A percentile compares a stretch with the other conserved stretches of the same genome.
Conservation (phyloP, 1,284 basidiomycete species). For the Malassezia pachydermatis region DNA sequence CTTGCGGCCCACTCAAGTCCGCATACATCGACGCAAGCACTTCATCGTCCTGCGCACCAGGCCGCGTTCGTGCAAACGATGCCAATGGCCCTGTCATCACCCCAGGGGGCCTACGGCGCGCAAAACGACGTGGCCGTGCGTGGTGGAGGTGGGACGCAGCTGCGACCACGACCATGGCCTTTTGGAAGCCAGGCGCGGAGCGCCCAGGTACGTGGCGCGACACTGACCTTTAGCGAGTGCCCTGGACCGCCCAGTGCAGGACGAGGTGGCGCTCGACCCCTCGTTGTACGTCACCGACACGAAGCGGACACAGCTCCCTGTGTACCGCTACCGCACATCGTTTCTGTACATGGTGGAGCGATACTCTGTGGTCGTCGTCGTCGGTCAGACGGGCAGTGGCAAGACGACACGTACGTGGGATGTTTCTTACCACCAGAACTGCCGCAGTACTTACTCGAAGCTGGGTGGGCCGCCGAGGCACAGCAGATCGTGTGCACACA, state of each 20-base stretch:
- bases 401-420: conserved; percentile 33
- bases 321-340: conserved; percentile 71
- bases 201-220: conserved; percentile 41
- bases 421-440: conserved; percentile 57
- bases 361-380: conserved; percentile 68
- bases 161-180: conserved; percentile 16
- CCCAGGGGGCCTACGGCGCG: no score
- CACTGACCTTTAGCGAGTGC: conserved; percentile 53
- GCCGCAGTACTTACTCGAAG: conserved; percentile 83
- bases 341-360: conserved; percentile 74
- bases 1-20: conserved; percentile 70
- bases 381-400: conserved; percentile 36
- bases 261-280: conserved; percentile 48
- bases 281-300: background rate
- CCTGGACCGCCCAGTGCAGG: conserved; percentile 70
- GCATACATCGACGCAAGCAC: conserved; percentile 70
- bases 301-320: conserved; percentile 65
- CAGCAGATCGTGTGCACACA: conserved; percentile 47
- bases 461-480: conserved; percentile 52
- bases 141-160: conserved; percentile 1
- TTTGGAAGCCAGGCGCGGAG: conserved; percentile 44
- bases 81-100: conserved; percentile 4
- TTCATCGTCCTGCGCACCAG: conserved; percentile 17
- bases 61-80: conserved; percentile 20
- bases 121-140: background rate